Base-by-base conservation (phyloP, 306 rosid species). In the Malus sieversii region DNA sequence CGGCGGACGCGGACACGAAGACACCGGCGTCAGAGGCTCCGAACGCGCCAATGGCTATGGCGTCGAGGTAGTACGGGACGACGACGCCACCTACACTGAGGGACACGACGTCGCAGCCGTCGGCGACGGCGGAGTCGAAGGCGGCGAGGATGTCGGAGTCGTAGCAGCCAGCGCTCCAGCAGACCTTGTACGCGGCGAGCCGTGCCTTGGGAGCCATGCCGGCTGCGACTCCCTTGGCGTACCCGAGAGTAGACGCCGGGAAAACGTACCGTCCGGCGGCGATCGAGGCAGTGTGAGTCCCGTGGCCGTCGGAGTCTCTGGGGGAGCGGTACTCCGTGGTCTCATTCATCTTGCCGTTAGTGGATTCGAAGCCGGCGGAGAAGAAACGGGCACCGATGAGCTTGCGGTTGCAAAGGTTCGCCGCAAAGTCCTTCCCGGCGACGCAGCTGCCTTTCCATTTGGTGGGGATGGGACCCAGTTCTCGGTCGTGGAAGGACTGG, bases 171-270 rank as follows among this genome's bases (percentile, higher is more conserved):
- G 88, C 82, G 59, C 11, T 80, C 98, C 97, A 93, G 85, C 97
- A 93, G 6, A 91, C 96, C 70, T 91, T 93, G 71, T 93, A 93
- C 4, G 88, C 86, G 0, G 98, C 97, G 10, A 93, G 85, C 4
- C 97, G 83, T 2, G 97, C 97, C 27, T 93, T 93, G 12, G 98
- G 98, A 15, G 98, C 98, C 96, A 93, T 93, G 4, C 97, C 98
- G 3, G 97, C 90, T 0, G 97, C 98, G 32, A 85, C 83, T 0
- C 98, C 97, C 1, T 79, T 79, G 1, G 98, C 97, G 58, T 88
- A 93, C 1, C 98, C 97, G 9, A 93, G 75, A 4, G 92, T 88
- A 0, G 96, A 88, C 5, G 97, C 98, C 10, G 91, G 88, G 12
- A 87, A 85, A 4, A 91, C 98, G 63, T 91, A 93, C 10, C 98